These are phyloP conservation scores for Tetrapisispora pingtungensis DNA, from an alignment of 805 yeast species.

Conservation along the genomic window DNA sequence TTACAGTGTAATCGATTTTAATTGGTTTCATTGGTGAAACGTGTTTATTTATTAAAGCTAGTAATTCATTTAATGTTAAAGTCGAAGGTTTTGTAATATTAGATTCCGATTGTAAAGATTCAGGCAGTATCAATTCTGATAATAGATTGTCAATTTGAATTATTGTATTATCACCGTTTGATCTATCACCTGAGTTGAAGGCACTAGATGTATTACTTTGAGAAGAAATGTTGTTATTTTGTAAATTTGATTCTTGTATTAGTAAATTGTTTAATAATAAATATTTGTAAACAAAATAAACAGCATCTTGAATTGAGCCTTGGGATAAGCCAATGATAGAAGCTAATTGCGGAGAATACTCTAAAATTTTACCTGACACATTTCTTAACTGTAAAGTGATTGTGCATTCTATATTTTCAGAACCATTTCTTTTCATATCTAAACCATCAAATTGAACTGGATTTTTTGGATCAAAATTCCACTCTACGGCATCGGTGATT, in stretches of 20 bases:
- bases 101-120: neutral
- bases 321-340: slow-evolving; percentile 65
- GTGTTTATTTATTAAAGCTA: slow-evolving; percentile 37
- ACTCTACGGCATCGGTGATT: slow-evolving; percentile 48
- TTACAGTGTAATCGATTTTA: slow-evolving; percentile 59
- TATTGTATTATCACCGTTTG: slow-evolving; percentile 41
- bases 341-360: slow-evolving; percentile 54
- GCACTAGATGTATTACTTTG: slow-evolving; percentile 4
- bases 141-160: slow-evolving; percentile 43
- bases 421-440: slow-evolving; percentile 75
- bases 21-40: slow-evolving; percentile 74
- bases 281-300: slow-evolving; percentile 73
- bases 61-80: slow-evolving; percentile 42
- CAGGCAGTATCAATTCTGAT: slow-evolving; percentile 31
- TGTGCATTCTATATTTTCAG: slow-evolving; percentile 50
- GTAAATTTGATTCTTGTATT: slow-evolving; percentile 6
- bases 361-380: slow-evolving; percentile 52
- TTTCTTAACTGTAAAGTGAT: slow-evolving; percentile 77
- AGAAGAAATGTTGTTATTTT: too few species aligned
- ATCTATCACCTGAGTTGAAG: slow-evolving; percentile 7
- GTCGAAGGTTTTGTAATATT: slow-evolving; percentile 7
- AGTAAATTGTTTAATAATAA: slow-evolving; percentile 55
- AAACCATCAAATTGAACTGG: slow-evolving; percentile 73
- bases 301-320: slow-evolving; percentile 78
- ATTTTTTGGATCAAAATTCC: slow-evolving; percentile 64